Evolutionary conservation across 495 filamentous ascomycete species (phyloP).

Genomic region (Tuber melanosporum): DNA sequence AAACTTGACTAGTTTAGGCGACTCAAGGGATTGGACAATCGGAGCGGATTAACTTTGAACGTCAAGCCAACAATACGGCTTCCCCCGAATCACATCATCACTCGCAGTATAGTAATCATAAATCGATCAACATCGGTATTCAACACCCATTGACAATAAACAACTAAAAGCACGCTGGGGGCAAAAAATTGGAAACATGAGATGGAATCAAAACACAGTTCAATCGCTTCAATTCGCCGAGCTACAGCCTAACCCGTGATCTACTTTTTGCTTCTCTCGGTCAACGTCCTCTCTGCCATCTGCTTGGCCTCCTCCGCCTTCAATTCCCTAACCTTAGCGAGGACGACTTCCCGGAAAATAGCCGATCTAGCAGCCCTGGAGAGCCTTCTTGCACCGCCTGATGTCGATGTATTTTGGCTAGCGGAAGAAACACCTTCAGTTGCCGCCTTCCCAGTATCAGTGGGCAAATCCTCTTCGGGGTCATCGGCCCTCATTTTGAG

Average conservation of each 20-base stretch:
- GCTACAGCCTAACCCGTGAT: background rate
- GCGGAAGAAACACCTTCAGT: conserved; percentile 40
- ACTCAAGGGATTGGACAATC: background rate
- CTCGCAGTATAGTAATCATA: background rate
- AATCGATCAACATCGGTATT: background rate
- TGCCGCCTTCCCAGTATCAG: conserved; percentile 56
- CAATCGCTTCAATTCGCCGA: conserved; percentile 1
- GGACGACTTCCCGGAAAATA: conserved; percentile 94
- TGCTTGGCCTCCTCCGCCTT: conserved; percentile 76
- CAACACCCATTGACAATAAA: conserved; percentile 15
- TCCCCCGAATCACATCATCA: background rate
- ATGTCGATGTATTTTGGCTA: conserved; percentile 33
- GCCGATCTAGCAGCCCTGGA: conserved; percentile 74
- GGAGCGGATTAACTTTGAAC: background rate
- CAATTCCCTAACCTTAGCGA: conserved; percentile 90
- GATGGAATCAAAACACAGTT: conserved; percentile 8
- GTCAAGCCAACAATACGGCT: background rate
- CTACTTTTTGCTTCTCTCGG: conserved; percentile 24
- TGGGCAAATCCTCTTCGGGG: conserved; percentile 62
- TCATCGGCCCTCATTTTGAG: conserved; percentile 95
- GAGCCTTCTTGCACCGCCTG: conserved; percentile 63
- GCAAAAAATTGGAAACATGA: conserved; percentile 7
- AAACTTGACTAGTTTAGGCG: background rate
- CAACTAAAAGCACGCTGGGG: background rate
- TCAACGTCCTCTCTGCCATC: conserved; percentile 51